Base-by-base conservation (phyloP, 352 stramenopile species). In the Peronospora farinosa region DNA sequence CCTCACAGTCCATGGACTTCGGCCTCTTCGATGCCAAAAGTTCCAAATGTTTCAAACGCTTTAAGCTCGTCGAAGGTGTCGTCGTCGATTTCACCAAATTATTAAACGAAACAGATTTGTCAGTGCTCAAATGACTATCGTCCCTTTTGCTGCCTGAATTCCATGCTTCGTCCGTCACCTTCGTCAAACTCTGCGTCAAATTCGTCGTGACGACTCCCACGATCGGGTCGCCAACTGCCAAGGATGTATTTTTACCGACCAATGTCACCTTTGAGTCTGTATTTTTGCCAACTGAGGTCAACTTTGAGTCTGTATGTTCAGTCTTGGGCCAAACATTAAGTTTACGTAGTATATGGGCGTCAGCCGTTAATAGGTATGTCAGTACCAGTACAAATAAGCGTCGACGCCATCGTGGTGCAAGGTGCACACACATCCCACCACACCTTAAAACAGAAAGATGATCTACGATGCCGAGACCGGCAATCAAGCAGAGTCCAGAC, bases 341-440 rank as follows among this genome's bases (percentile, higher is more conserved):
- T 2, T 45, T 6, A 37, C 57, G 46, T 33, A 67, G 37, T 32
- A 25, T 46, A 35, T 41, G 49, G 10, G 42, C 51, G n/a, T 69
- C 51, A 0, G 12, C 30, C 40, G 38, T 54, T 33, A 55, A 16
- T 3, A 57, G 33, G n/a, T 54, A 15, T 8, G 37, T 17, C 10
- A 48, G 25, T 43, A 13, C 47, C 27, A 58, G 21, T 30, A 57
- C 39, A 21, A 58, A 4, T 19, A 41, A 42, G 12, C 47, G 56
- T 49, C 60, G 36, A 32, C 60, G 49, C 60, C 60, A 65, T 59
- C 60, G 57, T 19, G 60, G 51, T 28, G 56, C 56, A 41, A 69
- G 40, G 38, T 69, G 54, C 42, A 56, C 51, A 43, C 45, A 61
- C 60, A 69, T 69, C 38, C 43, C 21, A 40, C 45, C 30, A 53